These are phyloP conservation scores for Penicillium fimorum DNA, from an alignment of 495 filamentous ascomycete genomes.

Conservation along the genomic window DNA sequence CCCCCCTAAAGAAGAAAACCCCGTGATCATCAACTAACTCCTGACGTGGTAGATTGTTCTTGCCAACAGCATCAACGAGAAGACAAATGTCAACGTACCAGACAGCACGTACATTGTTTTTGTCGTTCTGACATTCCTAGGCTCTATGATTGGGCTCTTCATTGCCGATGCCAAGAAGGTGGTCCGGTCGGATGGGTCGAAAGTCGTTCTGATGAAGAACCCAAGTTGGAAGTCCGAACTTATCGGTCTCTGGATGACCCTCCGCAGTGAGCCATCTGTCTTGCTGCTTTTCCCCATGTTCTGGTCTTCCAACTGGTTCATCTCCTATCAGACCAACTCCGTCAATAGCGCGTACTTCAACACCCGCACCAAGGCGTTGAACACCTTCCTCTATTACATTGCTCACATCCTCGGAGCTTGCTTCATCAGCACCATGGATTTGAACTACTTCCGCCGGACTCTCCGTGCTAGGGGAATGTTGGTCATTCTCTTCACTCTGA, in stretches of 20 bases:
- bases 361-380: conserved; percentile 42
- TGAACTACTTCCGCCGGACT: conserved; percentile 29
- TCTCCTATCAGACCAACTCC: conserved; percentile 63
- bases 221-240: conserved; percentile 57
- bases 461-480: conserved; percentile 36
- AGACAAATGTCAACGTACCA: conserved; percentile 30
- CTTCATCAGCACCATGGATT: conserved; percentile 40
- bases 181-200: conserved; percentile 68
- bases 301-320: conserved; percentile 69
- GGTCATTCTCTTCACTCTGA: conserved; percentile 35
- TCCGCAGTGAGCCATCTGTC: conserved; percentile 34
- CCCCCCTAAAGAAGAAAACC: no score
- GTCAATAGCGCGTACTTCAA: conserved; percentile 43
- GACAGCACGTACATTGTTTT: conserved; percentile 49
- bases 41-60: conserved; percentile 28
- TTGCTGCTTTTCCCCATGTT: conserved; percentile 48
- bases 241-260: conserved; percentile 33
- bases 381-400: conserved; percentile 46
- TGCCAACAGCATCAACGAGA: conserved; percentile 38
- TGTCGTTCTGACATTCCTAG: conserved; percentile 41
- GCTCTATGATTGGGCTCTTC: conserved; percentile 56
- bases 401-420: conserved; percentile 47
- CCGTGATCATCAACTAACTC: background rate
- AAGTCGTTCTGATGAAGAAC: conserved; percentile 77
- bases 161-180: conserved; percentile 60